phyloP scores from a whole-genome alignment of 306 rosid species.

The Carpinus fangiana region DNA sequence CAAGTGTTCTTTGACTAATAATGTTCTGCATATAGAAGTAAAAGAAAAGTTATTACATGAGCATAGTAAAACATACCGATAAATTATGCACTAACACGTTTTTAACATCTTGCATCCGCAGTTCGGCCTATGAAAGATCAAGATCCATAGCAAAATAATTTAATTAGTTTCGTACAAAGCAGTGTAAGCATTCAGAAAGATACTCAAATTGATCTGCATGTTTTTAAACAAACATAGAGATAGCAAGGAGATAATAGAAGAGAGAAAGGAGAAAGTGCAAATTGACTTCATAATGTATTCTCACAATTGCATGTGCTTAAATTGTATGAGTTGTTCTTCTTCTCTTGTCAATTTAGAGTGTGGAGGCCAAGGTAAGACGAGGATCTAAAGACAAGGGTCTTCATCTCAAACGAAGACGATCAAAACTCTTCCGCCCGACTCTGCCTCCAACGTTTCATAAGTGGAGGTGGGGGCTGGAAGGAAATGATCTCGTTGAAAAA shows the following conservation, averaged over 20 bases:
- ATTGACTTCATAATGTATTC: background rate
- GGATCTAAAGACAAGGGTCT: no score
- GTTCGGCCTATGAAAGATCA: slow-evolving; percentile 69
- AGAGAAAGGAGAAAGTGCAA: background rate
- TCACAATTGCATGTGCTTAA: background rate
- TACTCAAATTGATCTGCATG: background rate
- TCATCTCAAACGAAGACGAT: no score
- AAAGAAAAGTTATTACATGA: background rate
- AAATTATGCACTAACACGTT: slow-evolving; percentile 84
- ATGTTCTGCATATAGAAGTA: background rate
- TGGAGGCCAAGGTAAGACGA: no score
- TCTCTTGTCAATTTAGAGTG: no score
- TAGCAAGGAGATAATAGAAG: background rate
- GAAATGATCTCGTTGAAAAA: no score
- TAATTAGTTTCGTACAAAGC: background rate
- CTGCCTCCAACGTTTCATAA: no score
- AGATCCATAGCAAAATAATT: background rate
- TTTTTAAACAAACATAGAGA: background rate
- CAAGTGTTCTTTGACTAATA: background rate
- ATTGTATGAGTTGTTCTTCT: background rate
- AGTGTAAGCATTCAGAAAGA: background rate
- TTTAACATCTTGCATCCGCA: slow-evolving; percentile 89
- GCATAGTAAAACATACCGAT: slow-evolving; percentile 57
- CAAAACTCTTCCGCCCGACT: no score
- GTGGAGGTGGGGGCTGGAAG: no score